Base-by-base conservation (phyloP, 306 rosid genomes). In the Potentilla sterilis region DNA sequence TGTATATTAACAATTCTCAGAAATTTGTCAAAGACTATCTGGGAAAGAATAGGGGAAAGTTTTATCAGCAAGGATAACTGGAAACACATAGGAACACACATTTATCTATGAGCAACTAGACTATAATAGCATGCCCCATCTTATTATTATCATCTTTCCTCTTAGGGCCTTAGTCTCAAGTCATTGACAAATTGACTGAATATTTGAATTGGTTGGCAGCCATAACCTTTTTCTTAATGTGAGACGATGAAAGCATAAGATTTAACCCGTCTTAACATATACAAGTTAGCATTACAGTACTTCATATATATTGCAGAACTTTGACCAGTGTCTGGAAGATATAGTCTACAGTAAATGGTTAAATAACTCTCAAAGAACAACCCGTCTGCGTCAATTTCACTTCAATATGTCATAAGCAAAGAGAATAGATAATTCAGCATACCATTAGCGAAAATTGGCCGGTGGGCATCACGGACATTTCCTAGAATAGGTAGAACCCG, bases 381-480 rank as follows among this genome's bases (percentile, higher is more conserved):
- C 63, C 43, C n/a, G 18, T 57, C 70, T 42, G 74, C 63, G 41
- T 70, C 69, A 67, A 6, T 19, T 47, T 67, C 61, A 66, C 57
- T 74, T 52, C 51, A 37, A 15, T 42, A 40, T 52, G 51, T 16
- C 40, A 49, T 34, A 52, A 54, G 51, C 61, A 42, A 32, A 73
- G 28, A 13, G 58, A 66, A 52, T 51, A 77, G 72, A 81, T 66
- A 78, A 52, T 78, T 75, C 69, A 76, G 69, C 89, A 59, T 65
- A 94, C 98, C 98, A 73, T 89, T 91, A 77, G 98, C 97, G 81
- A 91, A 94, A 81, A 92, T 87, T 42, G 97, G 93, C 70, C 97
- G 83, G 69, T 94, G 87, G 73, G 75, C 80, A 59, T 94, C 98
- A 47, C 98, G 89, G 67, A 91, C 98, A 90, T 83, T 94, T 83